These are phyloP conservation scores for Aspergillus ustus DNA, from an alignment of 2,329 filamentous ascomycete species.

Conservation along the genomic window DNA sequence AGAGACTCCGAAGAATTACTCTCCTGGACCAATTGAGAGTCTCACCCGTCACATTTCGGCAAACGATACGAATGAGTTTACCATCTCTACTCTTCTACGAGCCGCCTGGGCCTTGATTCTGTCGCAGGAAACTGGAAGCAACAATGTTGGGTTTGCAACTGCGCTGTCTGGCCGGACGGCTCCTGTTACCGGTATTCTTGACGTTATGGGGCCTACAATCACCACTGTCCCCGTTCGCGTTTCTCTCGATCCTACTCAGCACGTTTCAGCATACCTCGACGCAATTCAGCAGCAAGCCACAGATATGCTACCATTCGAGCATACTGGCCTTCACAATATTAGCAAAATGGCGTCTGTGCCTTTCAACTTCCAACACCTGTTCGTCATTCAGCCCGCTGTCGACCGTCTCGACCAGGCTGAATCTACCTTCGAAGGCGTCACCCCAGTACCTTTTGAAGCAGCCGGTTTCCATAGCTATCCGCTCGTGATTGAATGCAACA, in stretches of 20 bases:
- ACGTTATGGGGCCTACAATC: conserved; percentile 36
- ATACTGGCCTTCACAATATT: conserved; percentile 26
- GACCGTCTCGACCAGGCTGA: conserved; percentile 4
- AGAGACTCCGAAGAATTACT: conserved; percentile 43
- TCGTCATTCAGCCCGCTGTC: conserved; percentile 10
- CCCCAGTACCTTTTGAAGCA: not conserved
- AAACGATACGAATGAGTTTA: conserved; percentile 26
- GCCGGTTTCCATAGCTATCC: conserved; percentile 9
- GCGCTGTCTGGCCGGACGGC: conserved; percentile 50
- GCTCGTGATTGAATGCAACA: conserved; percentile 8
- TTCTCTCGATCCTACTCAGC: conserved; percentile 7
- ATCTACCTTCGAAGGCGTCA: not conserved
- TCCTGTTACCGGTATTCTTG: conserved; percentile 45
- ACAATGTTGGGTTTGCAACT: conserved; percentile 50
- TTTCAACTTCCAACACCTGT: conserved; percentile 12
- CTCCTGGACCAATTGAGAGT: not conserved
- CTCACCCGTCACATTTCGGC: not conserved
- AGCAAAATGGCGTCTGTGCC: not conserved
- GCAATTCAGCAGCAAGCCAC: conserved; percentile 20
- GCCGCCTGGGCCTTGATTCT: conserved; percentile 50
- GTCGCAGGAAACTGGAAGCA: conserved; percentile 41
- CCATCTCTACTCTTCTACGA: conserved; percentile 48
- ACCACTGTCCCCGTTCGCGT: conserved; percentile 25
- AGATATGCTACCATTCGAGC: conserved; percentile 21
- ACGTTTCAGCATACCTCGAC: conserved; percentile 16